Base-by-base conservation (phyloP, 2,329 filamentous ascomycete genomes). In the Drechslera avenae region DNA sequence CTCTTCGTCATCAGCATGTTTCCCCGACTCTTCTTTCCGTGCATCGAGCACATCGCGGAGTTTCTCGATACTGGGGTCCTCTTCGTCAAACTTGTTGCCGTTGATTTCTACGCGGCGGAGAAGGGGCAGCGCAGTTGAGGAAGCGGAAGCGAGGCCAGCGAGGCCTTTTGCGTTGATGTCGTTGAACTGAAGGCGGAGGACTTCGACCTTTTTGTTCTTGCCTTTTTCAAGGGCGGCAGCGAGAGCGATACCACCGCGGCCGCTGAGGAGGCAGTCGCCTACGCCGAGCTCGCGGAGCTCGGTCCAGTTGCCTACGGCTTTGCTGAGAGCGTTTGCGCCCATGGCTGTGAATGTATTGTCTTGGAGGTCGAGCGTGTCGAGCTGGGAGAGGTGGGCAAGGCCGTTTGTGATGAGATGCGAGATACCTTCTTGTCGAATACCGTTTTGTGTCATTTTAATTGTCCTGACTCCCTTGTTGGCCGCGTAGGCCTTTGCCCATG, bases 361-460 rank as follows among this genome's bases (percentile, higher is more conserved):
- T 75, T 99, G 93, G 55, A 99, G 79, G 77, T 99, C 94, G 45
- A 99, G 78, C 12, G 91, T 83, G 70, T 87, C 81, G 47, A 99
- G 81, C 36, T 80, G 78, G 26, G 78, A 80, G 42, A 90, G 85
- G 65, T 90, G 82, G 58, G 81, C 84, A 45, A 99, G 81, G 56
- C 94, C 94, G 45, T 92, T 81, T 54, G 84, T 86, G 58, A 99
- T 79, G 49, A 99, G 80, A 60, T 88, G 83, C 39, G 86, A 86
- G 67, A 97, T 94, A 54, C 94, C 94, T 74, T 97, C 91, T 71
- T 93, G 90, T 35, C 94, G 85, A 63, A 99, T 99, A 44, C 94
- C 94, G 73, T 99, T 97, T 76, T 97, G 94, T 19, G 96, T 91
- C 94, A 99, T 97, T 81, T 93, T 95, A 63, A 99, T 85, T 52